Evolutionary conservation across 2,329 filamentous ascomycete species (phyloP), one percentile per base, ranked within the genome.

Genomic region (Sphaerulina musiva): DNA sequence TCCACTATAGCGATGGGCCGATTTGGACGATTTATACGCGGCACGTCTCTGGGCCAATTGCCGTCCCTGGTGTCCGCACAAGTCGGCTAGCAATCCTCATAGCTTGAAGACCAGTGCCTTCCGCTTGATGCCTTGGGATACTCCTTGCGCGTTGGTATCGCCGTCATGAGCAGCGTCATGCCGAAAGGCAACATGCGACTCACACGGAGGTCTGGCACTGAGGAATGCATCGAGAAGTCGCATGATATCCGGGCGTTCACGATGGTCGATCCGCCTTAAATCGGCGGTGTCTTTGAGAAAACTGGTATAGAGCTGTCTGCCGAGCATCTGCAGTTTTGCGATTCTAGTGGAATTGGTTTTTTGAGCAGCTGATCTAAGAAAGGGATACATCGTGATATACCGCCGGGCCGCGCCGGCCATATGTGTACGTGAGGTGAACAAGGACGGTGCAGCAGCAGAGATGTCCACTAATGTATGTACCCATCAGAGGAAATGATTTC

Each of bases 351-450:
- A 0, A 66, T 79, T 20, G 76, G 73, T 1, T 77, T 17, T 60
- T 78, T 29, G 69, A 71, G 12, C 66, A 64, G 43, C 72, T 81
- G 17, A 56, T 48, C 0, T 67, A 51, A 6, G 59, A 73, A 34
- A 58, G 65, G 7, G 43, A 40, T 9, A 34, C 47, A 14, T 72
- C 72, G 36, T 82, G 78, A 79, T 82, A 80, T 62, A 48, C 53
- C 7, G 79, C 80, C 0, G 79, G 14, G 14, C 14, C 14, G 14
- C 14, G 78, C 26, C 79, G 82, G 66, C 26, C 79, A 82, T 66
- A 76, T 77, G 71, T 81, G 79, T 79, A 79, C 82, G 49, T 63
- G 26, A 34, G 7, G 79, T 77, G 71, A 81, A 78, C 78, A 78
- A 81, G 20, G 17, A 7, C 12, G 40, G 39, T 12, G 14, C 14